Evolutionary conservation across 75 land plant genomes (phyloP).

Genomic region (Pinus albicaulis): DNA sequence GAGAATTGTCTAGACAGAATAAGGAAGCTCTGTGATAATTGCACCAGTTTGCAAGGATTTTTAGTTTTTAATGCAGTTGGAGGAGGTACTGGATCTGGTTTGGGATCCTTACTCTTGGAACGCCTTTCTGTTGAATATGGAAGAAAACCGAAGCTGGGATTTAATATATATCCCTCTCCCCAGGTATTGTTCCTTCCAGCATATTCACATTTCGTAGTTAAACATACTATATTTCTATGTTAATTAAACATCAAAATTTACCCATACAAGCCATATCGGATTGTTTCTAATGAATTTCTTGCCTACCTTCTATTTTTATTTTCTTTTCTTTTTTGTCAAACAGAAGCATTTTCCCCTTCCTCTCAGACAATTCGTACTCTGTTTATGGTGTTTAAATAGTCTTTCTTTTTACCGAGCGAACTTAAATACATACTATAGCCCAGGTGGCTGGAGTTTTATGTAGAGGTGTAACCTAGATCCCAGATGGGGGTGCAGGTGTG

Average conservation of each 20-base stretch:
- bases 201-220: not conserved
- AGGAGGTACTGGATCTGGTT: conserved; percentile 42
- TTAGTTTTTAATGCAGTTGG: conserved; percentile 34
- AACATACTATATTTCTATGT: not conserved
- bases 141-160: conserved; percentile 24
- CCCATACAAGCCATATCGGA: not conserved
- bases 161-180: conserved; percentile 25
- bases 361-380: not conserved
- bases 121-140: conserved; percentile 38
- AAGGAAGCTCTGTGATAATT: conserved; percentile 33
- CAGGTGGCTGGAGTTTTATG: too few relatives aligned
- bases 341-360: too few relatives aligned
- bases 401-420: too few relatives aligned
- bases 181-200: conserved; percentile 13
- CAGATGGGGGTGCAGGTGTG: too few relatives aligned
- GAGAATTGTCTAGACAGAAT: conserved; percentile 40
- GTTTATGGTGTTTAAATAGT: not conserved
- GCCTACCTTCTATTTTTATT: too few relatives aligned
- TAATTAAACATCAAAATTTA: not conserved
- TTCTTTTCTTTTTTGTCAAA: too few relatives aligned
- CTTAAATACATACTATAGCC: too few relatives aligned
- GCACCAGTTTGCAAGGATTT: conserved; percentile 42
- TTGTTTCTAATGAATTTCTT: not conserved
- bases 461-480: too few relatives aligned
- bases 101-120: conserved; percentile 37